Conservation (phyloP, 495 filamentous ascomycete species). For the Podospora didyma region DNA sequence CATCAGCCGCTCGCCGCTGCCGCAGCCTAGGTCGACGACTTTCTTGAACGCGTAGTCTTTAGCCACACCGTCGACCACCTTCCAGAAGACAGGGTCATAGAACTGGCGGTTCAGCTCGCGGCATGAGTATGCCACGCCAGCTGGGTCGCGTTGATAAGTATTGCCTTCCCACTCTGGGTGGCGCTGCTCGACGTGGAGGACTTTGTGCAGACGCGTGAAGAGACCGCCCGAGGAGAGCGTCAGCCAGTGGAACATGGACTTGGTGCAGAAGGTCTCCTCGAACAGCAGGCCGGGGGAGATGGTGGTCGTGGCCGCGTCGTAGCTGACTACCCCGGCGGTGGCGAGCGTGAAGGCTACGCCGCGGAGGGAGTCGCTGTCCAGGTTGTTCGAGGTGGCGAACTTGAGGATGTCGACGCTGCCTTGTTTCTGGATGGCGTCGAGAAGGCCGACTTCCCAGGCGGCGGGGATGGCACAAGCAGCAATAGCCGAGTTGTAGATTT, state of each 20-base stretch:
- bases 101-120: conserved; percentile 2
- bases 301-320: background rate
- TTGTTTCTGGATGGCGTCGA: background rate
- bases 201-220: background rate
- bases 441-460: conserved; percentile 1
- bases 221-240: background rate
- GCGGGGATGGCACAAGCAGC: background rate
- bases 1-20: conserved; percentile 4
- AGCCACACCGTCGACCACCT: background rate
- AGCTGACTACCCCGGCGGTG: background rate
- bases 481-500: background rate
- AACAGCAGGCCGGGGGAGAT: background rate
- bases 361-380: background rate
- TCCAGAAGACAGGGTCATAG: conserved; percentile 3
- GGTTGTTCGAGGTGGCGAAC: background rate
- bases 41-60: background rate
- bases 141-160: background rate
- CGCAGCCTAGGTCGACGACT: conserved; percentile 5
- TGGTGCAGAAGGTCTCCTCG: background rate
- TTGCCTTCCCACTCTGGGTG: too few species aligned
- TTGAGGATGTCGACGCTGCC: background rate
- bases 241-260: conserved; percentile 4
- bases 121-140: conserved; percentile 1
- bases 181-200: background rate
- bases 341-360: background rate